Evolutionary conservation across 768 basidiomycete genomes (phyloP), one percentile per base, ranked within the genome.

Genomic region (Hygrocybe coccinea): DNA sequence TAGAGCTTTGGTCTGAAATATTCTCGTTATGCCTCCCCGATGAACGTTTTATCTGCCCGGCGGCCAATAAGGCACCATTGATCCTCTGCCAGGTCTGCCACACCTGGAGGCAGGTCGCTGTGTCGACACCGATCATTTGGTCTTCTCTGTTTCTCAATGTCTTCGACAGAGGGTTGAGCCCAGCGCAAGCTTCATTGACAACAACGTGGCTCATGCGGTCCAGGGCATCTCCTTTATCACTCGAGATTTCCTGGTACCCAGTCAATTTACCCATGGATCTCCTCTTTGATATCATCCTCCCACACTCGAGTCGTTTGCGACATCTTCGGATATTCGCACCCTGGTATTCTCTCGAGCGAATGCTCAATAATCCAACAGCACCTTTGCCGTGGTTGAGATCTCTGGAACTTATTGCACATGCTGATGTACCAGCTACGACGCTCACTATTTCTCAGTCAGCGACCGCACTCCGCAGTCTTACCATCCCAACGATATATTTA

Each of bases 1-100:
- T 57, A 1, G 68, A 69, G 55, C 50, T 68, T 19, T 43, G 62
- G 1, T 59, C 61, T 44, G 62, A 64, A 29, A 65, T 69, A 36
- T 65, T 69, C 51, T 34, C 56, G 39, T 53, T 55, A 43, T 50
- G 50, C 51, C 36, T 25, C 15, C 46, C 21, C 7, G 24, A 21
- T 15, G 17, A 47, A 25, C 21, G 5, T 25, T 47, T 47, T 29
- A 12, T 44, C 50, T 38, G 24, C 52, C 43, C 47, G 11, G 56
- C 57, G 19, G 36, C 51, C 19, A 56, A 60, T 43, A 46, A 59
- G 15, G 46, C 25, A n/a, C 67, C 64, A 33, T 65, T 64, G 62
- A 25, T 21, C 17, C 44, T 62, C 9, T 59, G 51, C 50, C 64
- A 65, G 36, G 60, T 64, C 17, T 69, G 57, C 46, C 59, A 41